Base-by-base conservation (phyloP, 768 basidiomycete genomes). In the Tulasnella sp. region DNA sequence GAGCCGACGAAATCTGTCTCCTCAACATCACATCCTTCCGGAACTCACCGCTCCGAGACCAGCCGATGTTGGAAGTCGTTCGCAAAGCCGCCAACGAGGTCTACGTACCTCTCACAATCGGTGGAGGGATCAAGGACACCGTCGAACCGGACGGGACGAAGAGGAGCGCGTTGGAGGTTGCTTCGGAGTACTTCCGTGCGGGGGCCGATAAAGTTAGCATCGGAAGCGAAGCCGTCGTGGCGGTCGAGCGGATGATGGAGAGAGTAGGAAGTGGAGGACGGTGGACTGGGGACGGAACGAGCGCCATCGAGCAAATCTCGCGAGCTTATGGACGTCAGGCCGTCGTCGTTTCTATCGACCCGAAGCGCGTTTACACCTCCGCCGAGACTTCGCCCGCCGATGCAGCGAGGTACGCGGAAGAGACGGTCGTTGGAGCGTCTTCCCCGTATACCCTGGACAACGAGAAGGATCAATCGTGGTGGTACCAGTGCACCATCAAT, bases 11-110 rank as follows among this genome's bases (percentile, higher is more conserved):
- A 81, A 84, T 99, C 40, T 97, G 94, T 79, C 88, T 99, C 75
- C 90, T 99, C 79, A 99, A 99, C 82, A 99, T 99, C 84, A 99
- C 97, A 17, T 97, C 96, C 75, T 99, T 99, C 87, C 92, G 97
- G 74, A 90, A 92, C 77, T 98, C 94, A 16, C 95, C 97, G 0
- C 84, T 99, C 40, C 89, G 85, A 59, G 97, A 98, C 81, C 97
- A 99, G 81, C 97, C 97, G 0, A 98, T 99, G 97, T 87, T 99
- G 70, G 92, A 93, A 39, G 92, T 99, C 77, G 93, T 98, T 47
- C 89, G 90, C 71, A 88, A 89, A 0, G 91, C 95, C 0, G 95
- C 97, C 0, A 87, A 93, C 79, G 86, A 87, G 68, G 87, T 98
- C 62, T 98, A 95, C 77, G 94, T 99, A 1, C 97, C 97, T n/a